Conservation (phyloP, 1,284 basidiomycete genomes). For the Mrakiaceae sp. region DNA sequence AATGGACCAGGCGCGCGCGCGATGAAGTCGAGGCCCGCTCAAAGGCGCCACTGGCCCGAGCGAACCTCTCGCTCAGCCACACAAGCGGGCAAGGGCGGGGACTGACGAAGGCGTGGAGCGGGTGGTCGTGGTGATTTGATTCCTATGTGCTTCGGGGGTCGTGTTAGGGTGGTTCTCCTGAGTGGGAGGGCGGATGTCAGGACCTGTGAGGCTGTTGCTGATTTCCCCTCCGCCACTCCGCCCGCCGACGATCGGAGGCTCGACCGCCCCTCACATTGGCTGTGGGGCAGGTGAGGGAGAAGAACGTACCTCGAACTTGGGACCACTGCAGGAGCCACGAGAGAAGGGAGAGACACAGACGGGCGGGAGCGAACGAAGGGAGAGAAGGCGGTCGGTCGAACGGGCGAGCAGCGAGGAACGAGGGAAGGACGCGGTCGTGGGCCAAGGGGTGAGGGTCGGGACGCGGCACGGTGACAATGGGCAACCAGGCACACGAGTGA, state of each 20-base stretch:
- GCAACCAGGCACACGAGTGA: too few relatives aligned
- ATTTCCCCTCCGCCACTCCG: too few relatives aligned
- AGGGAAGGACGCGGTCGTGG: too few relatives aligned
- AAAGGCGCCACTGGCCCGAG: neutral
- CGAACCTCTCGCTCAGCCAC: neutral
- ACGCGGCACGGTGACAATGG: too few relatives aligned
- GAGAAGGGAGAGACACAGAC: neutral
- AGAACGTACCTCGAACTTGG: constrained; percentile 11
- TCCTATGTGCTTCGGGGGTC: constrained; percentile 13
- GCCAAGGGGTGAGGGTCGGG: too few relatives aligned
- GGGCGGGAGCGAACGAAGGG: neutral
- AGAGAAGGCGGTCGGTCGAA: too few relatives aligned
- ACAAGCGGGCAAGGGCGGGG: too few relatives aligned
- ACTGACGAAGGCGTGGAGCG: too few relatives aligned
- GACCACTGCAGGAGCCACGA: constrained; percentile 9
- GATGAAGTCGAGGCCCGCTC: neutral
- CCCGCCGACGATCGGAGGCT: neutral
- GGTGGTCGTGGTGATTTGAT: constrained; percentile 5
- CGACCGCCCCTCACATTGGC: neutral
- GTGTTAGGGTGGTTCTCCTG: constrained; percentile 21
- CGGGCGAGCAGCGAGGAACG: too few relatives aligned
- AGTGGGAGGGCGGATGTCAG: neutral
- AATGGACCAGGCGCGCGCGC: neutral
- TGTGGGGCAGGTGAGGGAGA: neutral
- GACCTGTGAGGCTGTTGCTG: too few relatives aligned